phyloP scores from a whole-genome alignment of 345 rosid species.

The Rhizophora apiculata region DNA sequence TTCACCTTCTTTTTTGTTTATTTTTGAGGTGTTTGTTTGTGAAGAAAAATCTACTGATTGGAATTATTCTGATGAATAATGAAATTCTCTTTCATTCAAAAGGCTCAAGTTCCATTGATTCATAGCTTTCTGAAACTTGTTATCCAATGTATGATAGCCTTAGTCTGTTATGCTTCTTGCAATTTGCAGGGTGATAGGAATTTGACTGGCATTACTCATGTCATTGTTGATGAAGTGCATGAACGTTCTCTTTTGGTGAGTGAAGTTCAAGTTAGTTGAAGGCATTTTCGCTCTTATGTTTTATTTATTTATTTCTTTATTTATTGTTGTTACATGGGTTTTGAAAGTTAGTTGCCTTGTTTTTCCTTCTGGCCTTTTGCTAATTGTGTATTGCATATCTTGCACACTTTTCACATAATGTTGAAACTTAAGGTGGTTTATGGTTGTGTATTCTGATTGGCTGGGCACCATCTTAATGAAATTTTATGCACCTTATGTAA shows the following conservation, averaged over 20 bases:
- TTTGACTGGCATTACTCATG: conserved; percentile 70
- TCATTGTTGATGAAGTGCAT: conserved; percentile 95
- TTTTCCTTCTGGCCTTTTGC: neutral
- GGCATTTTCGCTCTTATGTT: too few species aligned
- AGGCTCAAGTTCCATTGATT: neutral
- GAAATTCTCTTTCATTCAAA: neutral
- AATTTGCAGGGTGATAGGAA: conserved; percentile 62
- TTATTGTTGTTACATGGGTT: neutral
- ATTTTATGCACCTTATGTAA: neutral
- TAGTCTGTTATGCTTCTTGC: conserved; percentile 2
- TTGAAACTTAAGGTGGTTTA: conserved; percentile 12
- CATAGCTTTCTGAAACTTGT: neutral
- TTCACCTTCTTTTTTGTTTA: neutral
- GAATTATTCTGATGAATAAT: neutral
- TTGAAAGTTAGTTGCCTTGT: neutral
- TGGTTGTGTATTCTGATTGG: neutral
- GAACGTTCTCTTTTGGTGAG: conserved; percentile 91
- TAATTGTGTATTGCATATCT: neutral
- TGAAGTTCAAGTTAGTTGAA: conserved; percentile 10
- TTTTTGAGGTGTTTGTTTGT: neutral
- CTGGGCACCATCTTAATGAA: neutral
- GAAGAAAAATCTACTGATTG: neutral
- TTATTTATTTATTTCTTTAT: too few species aligned
- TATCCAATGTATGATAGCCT: neutral
- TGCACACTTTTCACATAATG: neutral